Base-by-base conservation (phyloP, 2,329 filamentous ascomycete species). In the Coniochaeta hoffmannii region DNA sequence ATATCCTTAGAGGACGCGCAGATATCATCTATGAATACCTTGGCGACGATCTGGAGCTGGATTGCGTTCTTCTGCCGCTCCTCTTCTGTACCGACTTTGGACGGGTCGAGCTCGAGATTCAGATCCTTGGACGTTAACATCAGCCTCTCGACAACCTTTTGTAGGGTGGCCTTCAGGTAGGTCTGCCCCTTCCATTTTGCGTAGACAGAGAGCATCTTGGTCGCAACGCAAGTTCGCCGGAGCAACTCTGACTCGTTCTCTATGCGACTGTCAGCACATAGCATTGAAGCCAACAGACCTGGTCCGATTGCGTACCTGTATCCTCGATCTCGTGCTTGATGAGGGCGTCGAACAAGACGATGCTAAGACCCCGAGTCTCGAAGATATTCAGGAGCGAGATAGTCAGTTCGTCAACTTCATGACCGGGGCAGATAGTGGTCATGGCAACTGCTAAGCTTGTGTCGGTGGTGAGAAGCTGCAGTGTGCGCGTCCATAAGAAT, bases 1-100 rank as follows among this genome's bases (percentile, higher is more conserved):
- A 87, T 86, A 61, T 74, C 81, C 10, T 76, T 67, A 4, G 81
- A 76, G 2, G 85, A 88, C 50, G 79, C 79, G 60, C 83, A 85
- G 19, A 88, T 88, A 61, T 87, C 83, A 54, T 87, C 84, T 55
- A 88, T 87, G 62, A 88, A 88, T 5, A 87, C 83, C 62, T 87
- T 86, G 1, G 85, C 83, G 9, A 88, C 83, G 32, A 86, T 82
- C 53, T 81, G 78, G 41, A 88, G 73, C 63, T 88, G 84, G 14
- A 84, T 66, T 2, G 83, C 82, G 64, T 88, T 88, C 63, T 83
- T 85, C 62, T 85, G 74, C 2, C 87, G 71, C 61, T 88, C 84
- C 61, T 87, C 84, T 1, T 75, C 70, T 0, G 82, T 83, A 34
- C 70, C 69, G 3, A 86, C 80, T 56, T 83, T 77, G 1, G 81